phyloP scores from a whole-genome alignment of 2,329 filamentous ascomycete genomes.

The Huntiella omanensis region DNA sequence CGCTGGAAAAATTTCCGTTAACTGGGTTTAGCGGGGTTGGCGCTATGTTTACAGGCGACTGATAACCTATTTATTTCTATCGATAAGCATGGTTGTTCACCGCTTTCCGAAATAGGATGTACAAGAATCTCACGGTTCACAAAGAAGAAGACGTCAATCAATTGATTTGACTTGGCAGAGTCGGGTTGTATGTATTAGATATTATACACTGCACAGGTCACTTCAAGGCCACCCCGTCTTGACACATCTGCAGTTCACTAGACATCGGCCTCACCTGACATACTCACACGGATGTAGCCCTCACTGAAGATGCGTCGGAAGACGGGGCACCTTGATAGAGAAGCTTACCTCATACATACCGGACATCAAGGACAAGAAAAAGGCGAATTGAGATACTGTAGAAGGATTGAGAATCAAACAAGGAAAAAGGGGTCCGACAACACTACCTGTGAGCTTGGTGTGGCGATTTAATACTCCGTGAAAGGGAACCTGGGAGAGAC shows the following conservation, averaged over 20 bases:
- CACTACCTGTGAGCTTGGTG: too few species aligned
- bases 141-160: background rate
- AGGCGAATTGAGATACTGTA: background rate
- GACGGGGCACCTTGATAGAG: too few species aligned
- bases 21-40: slow-evolving; percentile 9
- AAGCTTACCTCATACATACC: background rate
- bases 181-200: too few species aligned
- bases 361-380: slow-evolving; percentile 1
- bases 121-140: background rate
- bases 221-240: too few species aligned
- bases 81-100: slow-evolving; percentile 6
- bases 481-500: too few species aligned
- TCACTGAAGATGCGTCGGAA: too few species aligned
- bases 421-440: background rate
- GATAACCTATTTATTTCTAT: slow-evolving; percentile 3
- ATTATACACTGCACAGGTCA: too few species aligned
- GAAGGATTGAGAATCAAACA: background rate
- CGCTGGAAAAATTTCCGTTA: slow-evolving; percentile 9
- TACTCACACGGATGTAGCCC: too few species aligned
- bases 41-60: background rate
- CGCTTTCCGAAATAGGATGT: background rate
- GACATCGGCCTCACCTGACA: too few species aligned
- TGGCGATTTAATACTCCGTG: too few species aligned
- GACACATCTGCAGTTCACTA: too few species aligned
- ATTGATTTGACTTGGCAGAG: too few species aligned